Evolutionary conservation across 352 stramenopile genomes (phyloP), one percentile per base, ranked within the genome.

Genomic region (Phytophthora constricta): DNA sequence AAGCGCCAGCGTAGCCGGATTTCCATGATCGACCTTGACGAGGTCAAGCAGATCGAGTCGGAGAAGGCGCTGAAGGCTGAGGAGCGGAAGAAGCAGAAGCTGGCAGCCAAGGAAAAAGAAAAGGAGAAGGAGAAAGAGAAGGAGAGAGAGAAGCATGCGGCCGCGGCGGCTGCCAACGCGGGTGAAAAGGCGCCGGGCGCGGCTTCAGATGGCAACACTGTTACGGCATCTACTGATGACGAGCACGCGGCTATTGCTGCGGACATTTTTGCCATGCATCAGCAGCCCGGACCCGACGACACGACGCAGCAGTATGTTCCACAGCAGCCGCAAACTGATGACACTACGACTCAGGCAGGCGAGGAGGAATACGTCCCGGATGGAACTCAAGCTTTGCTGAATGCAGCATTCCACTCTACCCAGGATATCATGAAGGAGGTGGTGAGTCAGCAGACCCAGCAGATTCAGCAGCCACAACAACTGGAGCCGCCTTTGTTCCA

Each of bases 1-100:
- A 95, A 95, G 72, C 77, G 87, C 33, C 84, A 95, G 62, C 78
- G 87, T 9, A 94, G 77, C 48, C 87, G 87, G 28, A 95, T 95
- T 49, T 95, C 87, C 4, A 91, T 95, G 84, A 95, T 95, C 59
- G 87, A 95, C 57, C 82, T 95, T 28, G 89, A 95, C 20, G 87
- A 95, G 53, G 84, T 95, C 7, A 95, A 95, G 70, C 87, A 95
- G 70, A 95, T 95, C 52, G 86, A 94, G 55, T 86, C 80, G 17
- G 87, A 95, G 51, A 95, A 95, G 57, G 87, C 85, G 16, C 84
- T 87, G 41, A 93, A 93, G 52, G 87, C 87, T 1, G 87, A 95
- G 61, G 87, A 94, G 39, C 77, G 84, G 23, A 95, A 95, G 69
- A 86, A 87, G 43, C 83, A 90, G 47, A 90, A 90, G 51, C 43